phyloP scores from a whole-genome alignment of 345 rosid genomes.

The Xanthoceras sorbifolium region DNA sequence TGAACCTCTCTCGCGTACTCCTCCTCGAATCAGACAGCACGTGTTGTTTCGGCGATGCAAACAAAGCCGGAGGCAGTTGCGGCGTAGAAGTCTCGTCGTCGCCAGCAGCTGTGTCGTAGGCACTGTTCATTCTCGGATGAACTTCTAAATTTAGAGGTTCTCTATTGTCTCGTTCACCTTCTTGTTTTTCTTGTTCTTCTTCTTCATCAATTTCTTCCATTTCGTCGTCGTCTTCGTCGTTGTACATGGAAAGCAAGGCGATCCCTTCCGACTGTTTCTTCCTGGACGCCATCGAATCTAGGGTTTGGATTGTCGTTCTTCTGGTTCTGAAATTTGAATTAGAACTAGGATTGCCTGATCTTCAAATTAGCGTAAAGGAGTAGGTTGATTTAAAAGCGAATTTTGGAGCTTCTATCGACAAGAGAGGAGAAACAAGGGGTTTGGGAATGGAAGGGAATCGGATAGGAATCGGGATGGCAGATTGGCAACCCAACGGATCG shows the following conservation, averaged over 20 bases:
- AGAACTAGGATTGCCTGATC: not conserved
- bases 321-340: not conserved
- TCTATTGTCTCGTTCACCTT: constrained; percentile 25
- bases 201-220: constrained; percentile 66
- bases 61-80: constrained; percentile 22
- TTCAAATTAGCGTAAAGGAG: not conserved
- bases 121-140: constrained; percentile 29
- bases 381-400: not conserved
- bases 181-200: constrained; percentile 15
- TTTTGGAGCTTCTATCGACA: not conserved
- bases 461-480: no score
- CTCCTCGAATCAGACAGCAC: constrained; percentile 28
- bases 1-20: constrained; percentile 38
- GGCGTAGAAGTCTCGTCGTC: constrained; percentile 31
- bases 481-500: no score
- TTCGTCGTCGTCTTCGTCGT: constrained; percentile 85
- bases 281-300: constrained; percentile 59
- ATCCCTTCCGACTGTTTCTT: constrained; percentile 81
- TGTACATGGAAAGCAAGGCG: constrained; percentile 74
- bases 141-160: constrained; percentile 41
- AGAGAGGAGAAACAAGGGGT: not conserved
- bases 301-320: not conserved
- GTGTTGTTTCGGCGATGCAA: constrained; percentile 21
- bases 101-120: constrained; percentile 17
- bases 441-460: not conserved